Evolutionary conservation across 2,329 filamentous ascomycete species (phyloP).

Genomic region (Aplosporella prunicola): DNA sequence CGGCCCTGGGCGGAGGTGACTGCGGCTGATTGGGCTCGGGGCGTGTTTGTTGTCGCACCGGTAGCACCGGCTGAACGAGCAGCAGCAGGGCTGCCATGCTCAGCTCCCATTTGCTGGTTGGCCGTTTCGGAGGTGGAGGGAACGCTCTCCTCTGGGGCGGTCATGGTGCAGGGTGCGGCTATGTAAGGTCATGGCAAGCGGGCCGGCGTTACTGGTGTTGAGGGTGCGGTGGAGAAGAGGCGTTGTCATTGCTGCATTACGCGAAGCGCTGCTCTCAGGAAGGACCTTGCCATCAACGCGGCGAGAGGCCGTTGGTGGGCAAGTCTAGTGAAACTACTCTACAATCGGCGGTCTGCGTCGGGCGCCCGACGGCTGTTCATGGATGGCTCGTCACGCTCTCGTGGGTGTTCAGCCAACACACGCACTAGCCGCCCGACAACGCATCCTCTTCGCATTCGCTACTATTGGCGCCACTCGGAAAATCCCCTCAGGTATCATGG

Average conservation of each 20-base stretch:
- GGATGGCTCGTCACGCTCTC: no score
- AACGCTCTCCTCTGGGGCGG: conserved; percentile 25
- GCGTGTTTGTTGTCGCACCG: conserved; percentile 14
- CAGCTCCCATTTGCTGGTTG: conserved; percentile 21
- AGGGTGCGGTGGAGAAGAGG: conserved; percentile 9
- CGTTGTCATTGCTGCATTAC: conserved; percentile 9
- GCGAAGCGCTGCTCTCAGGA: conserved; percentile 8
- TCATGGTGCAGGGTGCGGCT: conserved; percentile 21
- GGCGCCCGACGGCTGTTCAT: no score
- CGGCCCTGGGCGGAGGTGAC: no score
- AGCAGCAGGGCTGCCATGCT: conserved; percentile 12
- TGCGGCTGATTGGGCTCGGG: conserved; percentile 11
- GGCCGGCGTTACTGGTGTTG: conserved; percentile 8
- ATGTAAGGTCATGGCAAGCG: conserved; percentile 15
- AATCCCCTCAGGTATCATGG: no score
- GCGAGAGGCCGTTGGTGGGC: conserved; percentile 10
- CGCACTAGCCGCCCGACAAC: no score
- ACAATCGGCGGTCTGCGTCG: no score
- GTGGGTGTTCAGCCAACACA: no score
- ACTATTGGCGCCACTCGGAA: no score
- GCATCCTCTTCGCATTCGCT: no score
- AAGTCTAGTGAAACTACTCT: no score
- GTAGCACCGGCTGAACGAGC: conserved; percentile 4
- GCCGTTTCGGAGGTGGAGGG: conserved; percentile 29
- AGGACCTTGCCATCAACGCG: conserved; percentile 6